Base-by-base conservation (phyloP, 1,284 basidiomycete genomes). In the Athelia psychrophila region DNA sequence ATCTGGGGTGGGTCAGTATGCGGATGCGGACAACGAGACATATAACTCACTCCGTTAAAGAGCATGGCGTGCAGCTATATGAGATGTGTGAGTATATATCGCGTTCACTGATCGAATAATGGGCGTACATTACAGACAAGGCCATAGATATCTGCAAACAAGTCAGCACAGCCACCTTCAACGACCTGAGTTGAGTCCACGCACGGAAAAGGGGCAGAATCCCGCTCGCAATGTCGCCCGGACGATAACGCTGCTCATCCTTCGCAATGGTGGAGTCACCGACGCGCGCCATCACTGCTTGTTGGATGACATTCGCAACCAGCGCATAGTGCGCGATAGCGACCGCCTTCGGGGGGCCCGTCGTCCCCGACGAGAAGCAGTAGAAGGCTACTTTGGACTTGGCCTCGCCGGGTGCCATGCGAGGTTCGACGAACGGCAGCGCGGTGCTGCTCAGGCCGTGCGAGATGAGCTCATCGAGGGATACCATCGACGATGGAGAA, bases 291-390 rank as follows among this genome's bases (percentile, higher is more conserved):
- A 81, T 80, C n/a, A 69, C 65, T 3, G 77, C 77, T 59, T 76
- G 77, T 64, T 87, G 86, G 16, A 88, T 66, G 4, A 87, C 65
- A 61, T 90, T 91, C 32, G 84, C 78, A 47, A 89, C 81, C 2
- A 87, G 75, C 0, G 78, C 67, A 60, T 79, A 82, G 62, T 91
- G 88, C 1, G 88, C 70, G 55, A 91, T 86, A 13, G 74, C 75
- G 22, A 91, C 83, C 4, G 88, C 38, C 71, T 93, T 93, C 1
- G 91, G 87, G 59, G 79, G 83, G 6, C 91, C 91, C 56, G 91
- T 93, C 2, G 91, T 93, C 16, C 91, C 91, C 52, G 85, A 89
- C 0, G 88, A 91, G 64, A 93, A 91, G 48, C 77, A 84, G 35
- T 91, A 68, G 57, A 93, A 85, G 0, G 91, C 91, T 4, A 91